phyloP scores from a whole-genome alignment of 2,329 filamentous ascomycete species.

The Penicillium thymicola region DNA sequence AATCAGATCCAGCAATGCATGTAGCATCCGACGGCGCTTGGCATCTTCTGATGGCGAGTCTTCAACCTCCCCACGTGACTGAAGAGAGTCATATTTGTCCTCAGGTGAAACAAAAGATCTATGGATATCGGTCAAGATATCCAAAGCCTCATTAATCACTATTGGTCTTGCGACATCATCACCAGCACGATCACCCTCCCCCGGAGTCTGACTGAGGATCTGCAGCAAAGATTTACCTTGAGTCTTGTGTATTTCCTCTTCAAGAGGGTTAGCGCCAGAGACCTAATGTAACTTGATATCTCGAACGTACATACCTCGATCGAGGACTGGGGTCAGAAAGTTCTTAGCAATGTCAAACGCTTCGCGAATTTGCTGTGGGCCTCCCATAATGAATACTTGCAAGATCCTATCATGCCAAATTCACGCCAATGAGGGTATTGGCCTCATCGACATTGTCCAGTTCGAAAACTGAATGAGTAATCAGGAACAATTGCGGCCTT shows the following conservation, averaged over 20 bases:
- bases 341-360: constrained; percentile 35
- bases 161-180: constrained; percentile 22
- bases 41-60: constrained; percentile 40
- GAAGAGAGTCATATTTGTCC: constrained; percentile 3
- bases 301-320: constrained; percentile 38
- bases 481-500: constrained; percentile 1
- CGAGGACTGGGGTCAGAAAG: constrained; percentile 40
- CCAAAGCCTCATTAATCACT: constrained; percentile 36
- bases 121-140: constrained; percentile 36
- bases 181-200: constrained; percentile 3
- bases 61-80: constrained; percentile 12
- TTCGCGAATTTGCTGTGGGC: constrained; percentile 21
- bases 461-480: constrained; percentile 2
- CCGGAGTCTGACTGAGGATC: constrained; percentile 25
- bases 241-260: constrained; percentile 40
- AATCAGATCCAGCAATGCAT: constrained; percentile 43
- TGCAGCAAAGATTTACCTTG: constrained; percentile 36
- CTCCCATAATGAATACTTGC: constrained; percentile 27
- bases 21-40: constrained; percentile 38
- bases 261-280: constrained; percentile 28
- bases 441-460: background rate
- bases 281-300: constrained; percentile 7
- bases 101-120: constrained; percentile 30
- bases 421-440: background rate
- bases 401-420: background rate